Conservation (phyloP, 2,329 filamentous ascomycete genomes). For the Clarireedia monteithiana region DNA sequence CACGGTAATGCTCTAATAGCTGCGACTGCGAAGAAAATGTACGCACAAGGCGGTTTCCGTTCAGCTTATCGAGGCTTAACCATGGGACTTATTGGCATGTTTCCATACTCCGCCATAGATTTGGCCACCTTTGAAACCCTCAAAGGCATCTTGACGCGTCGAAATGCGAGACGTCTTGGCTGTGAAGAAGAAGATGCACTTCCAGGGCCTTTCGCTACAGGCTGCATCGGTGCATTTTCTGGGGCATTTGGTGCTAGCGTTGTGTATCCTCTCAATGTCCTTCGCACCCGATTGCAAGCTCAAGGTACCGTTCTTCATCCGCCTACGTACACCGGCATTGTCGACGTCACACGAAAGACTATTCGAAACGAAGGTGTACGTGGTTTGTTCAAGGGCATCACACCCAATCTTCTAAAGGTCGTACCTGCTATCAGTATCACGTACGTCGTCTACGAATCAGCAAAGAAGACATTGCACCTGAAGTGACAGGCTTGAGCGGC, state of each 20-base stretch:
- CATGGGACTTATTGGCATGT: conserved; percentile 93
- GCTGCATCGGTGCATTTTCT: conserved; percentile 81
- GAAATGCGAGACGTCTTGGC: conserved; percentile 60
- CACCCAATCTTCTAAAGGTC: conserved; percentile 92
- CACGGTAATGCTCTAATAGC: conserved; percentile 76
- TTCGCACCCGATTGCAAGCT: conserved; percentile 85
- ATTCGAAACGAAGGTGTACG: conserved; percentile 73
- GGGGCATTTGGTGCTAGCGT: conserved; percentile 88
- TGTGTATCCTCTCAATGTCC: conserved; percentile 90
- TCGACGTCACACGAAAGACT: conserved; percentile 81
- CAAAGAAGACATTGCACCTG: conserved; percentile 58
- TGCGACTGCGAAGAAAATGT: conserved; percentile 82
- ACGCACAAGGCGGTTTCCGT: conserved; percentile 61
- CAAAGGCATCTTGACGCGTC: conserved; percentile 64
- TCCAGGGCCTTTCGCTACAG: conserved; percentile 76
- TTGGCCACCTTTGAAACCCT: conserved; percentile 92
- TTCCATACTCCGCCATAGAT: conserved; percentile 95
- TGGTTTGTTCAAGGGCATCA: conserved; percentile 90
- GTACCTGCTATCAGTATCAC: conserved; percentile 93
- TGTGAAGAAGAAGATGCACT: conserved; percentile 77
- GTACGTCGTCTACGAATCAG: conserved; percentile 88
- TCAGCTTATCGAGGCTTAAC: conserved; percentile 87
- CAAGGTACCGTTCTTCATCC: conserved; percentile 92
- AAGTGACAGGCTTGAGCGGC: not conserved
- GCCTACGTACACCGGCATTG: conserved; percentile 81